Evolutionary conservation across 768 basidiomycete species (phyloP), one percentile per base, ranked within the genome.

Genomic region (Favolaschia claudopus): DNA sequence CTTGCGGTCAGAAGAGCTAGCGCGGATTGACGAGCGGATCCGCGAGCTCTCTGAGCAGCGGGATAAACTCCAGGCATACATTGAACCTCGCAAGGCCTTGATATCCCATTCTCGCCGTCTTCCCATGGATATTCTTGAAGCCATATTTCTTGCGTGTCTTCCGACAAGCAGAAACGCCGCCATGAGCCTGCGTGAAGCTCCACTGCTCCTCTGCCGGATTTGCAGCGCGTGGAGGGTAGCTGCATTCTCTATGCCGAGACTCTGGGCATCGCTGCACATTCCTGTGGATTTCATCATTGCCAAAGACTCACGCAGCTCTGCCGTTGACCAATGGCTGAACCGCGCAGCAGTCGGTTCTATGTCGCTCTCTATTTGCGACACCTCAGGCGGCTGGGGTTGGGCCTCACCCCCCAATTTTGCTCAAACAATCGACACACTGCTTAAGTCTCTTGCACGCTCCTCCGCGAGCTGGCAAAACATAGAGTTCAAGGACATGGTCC

Each of bases 61-160:
- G 22, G 49, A 51, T 29, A 38, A 25, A n/a, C 32, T 57, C 24
- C 5, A 17, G 27, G 8, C 8, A 1, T 31, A 37, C 28, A 32
- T 58, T 9, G 42, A 39, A 15, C 14, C 29, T 5, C 48, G 45
- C 42, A 3, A 22, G 22, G 37, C 40, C 4, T 38, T 58, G n/a
- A 39, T 58, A 17, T 39, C 56, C 4, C 27, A 25, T 19, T 34
- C 48, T 15, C 47, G 56, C 13, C 56, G 56, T 1, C n/a, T 58
- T 10, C 56, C 56, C 9, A 29, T 7, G 22, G 38, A 58, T 22
- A 15, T 51, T 13, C n/a, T 55, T 2, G 8, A 43, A 29, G 44
- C 33, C 19, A 55, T 55, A n/a, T 55, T 55, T 24, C 4, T 50
- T 29, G 56, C 56, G 4, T 58, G 48, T 33, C 38, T 58, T 14